Evolutionary conservation across 1,284 basidiomycete genomes (phyloP), one percentile per base, ranked within the genome.

Genomic region (Quambalaria eucalypti): DNA sequence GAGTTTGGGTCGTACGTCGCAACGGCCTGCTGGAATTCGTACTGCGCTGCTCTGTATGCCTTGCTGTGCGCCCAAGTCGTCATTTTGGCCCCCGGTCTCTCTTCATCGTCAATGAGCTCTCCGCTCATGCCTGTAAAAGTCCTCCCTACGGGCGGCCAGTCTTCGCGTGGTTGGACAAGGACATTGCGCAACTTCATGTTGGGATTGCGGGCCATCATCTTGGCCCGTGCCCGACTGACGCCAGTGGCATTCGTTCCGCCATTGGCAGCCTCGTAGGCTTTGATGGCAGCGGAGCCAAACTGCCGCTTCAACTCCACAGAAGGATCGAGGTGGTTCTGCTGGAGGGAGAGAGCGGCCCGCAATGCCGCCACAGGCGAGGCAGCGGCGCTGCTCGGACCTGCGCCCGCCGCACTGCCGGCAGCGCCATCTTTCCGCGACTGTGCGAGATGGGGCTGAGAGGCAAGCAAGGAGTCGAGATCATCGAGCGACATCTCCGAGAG

Each of bases 221-320:
- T 55, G 14, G 59, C 69, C 21, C 63, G 38, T 26, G 42, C 42
- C 7, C 14, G 21, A 14, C 31, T 42, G 21, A 6, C 51, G 49
- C 49, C 49, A 23, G 12, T 26, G 30, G 44, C 56, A 26, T 39
- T 42, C 1, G 56, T 48, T 7, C 54, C 48, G 16, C 58, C 62
- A 23, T 59, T 60, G 47, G 71, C 66, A 16, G 58, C 61, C 44
- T 70, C 63, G 42, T 64, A 73, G 2, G 73, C 71, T 52, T 71
- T 71, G 58, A 75, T 69, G 14, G 71, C 73, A 5, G 73, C 70
- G 0, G 70, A 65, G 16, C 73, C 73, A 48, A 75, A 75, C 47
- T 71, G 69, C 14, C 70, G 61, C 8, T 62, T 62, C 5, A 75
- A 65, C 55, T 75, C 73, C 29, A 73, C 50, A 21, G 56, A 40